Evolutionary conservation across 2,329 filamentous ascomycete species (phyloP), one percentile per base, ranked within the genome.

Genomic region (Aspergillus sp.): DNA sequence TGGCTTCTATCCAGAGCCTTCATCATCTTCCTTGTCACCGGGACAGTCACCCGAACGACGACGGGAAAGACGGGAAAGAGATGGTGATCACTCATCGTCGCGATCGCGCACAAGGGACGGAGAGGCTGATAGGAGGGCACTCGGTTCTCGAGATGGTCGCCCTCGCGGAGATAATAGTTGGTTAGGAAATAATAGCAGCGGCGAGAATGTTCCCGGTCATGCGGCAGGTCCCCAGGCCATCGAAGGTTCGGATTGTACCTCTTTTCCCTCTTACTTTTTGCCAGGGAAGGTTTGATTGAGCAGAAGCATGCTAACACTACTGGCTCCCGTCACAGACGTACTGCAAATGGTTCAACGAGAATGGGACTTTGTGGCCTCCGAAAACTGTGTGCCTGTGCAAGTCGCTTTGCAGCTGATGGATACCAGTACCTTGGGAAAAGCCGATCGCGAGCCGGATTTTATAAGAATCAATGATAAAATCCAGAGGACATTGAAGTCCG

Each of bases 371-470:
- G 95, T 99, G 90, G 91, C 91, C 65, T 85, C 90, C 69, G 89
- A 89, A 63, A 89, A 95, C 72, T 97, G 93, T 73, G 87, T 97
- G 32, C 95, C 95, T 2, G 92, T 98, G 38, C 93, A 98, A 76
- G 86, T 97, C 55, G 92, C 94, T n/a, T 84, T 99, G 50, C 93
- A 97, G 78, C 84, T 99, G 65, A 91, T 98, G 80, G 95, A 99
- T 78, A 88, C 86, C 54, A 97, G 93, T 81, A 98, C 94, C 5
- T 87, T 99, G 58, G 95, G 95, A 19, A 87, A 95, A 64, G 94
- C 94, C 50, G 89, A 92, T 74, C 91, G 96, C 69, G 94, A 97
- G 75, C 85, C 84, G 63, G 89, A 91, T 67, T 99, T 99, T 74
- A 85, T 91, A 72, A 83, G 89, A 66, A 92, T 91, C 50, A 91